A percentile compares a stretch with the other conserved stretches of the same genome.
These are phyloP conservation scores for Xerocomus spinulosus DNA, from an alignment of 768 basidiomycete genomes.

Conservation along the genomic window DNA sequence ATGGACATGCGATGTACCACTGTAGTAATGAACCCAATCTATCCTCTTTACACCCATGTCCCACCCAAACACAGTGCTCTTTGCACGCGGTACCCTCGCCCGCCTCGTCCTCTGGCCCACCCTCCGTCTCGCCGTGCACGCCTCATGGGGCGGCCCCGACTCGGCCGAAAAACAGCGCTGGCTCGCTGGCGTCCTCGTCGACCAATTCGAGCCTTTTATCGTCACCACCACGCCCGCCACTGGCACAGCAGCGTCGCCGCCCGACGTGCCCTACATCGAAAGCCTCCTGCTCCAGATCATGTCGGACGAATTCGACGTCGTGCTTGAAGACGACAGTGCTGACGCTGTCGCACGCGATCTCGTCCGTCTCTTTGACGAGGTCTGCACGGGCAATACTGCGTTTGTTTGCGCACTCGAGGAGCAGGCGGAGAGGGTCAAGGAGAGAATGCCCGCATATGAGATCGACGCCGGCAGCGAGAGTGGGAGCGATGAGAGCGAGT, in stretches of 20 bases:
- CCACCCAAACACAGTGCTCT: slow-evolving; percentile 54
- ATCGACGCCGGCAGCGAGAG: slow-evolving; percentile 31
- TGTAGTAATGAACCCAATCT: too few relatives aligned
- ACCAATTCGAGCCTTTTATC: slow-evolving; percentile 63
- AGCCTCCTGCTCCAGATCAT: slow-evolving; percentile 79
- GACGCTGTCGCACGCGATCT: slow-evolving; percentile 70
- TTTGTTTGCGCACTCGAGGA: slow-evolving; percentile 60
- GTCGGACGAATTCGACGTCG: slow-evolving; percentile 81
- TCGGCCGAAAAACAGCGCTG: slow-evolving; percentile 72
- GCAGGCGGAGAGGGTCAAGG: slow-evolving; percentile 52
- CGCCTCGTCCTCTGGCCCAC: slow-evolving; percentile 82
- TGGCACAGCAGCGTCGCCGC: too few relatives aligned
- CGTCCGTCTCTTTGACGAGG: slow-evolving; percentile 61
- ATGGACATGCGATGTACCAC: too few relatives aligned
- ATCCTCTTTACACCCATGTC: slow-evolving; percentile 5
- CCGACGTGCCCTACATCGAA: slow-evolving; percentile 76
- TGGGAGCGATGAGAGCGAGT: slow-evolving; percentile 44
- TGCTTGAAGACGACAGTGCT: slow-evolving; percentile 82
- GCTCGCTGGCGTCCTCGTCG: slow-evolving; percentile 77
- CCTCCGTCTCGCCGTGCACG: slow-evolving; percentile 78
- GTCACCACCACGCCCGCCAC: slow-evolving; percentile 21
- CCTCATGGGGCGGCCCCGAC: slow-evolving; percentile 82
- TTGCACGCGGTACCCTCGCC: slow-evolving; percentile 83
- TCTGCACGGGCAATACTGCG: slow-evolving; percentile 40
- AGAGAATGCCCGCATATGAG: slow-evolving; percentile 51